Conservation (phyloP, 2,329 filamentous ascomycete genomes). For the Fusarium coicis region DNA sequence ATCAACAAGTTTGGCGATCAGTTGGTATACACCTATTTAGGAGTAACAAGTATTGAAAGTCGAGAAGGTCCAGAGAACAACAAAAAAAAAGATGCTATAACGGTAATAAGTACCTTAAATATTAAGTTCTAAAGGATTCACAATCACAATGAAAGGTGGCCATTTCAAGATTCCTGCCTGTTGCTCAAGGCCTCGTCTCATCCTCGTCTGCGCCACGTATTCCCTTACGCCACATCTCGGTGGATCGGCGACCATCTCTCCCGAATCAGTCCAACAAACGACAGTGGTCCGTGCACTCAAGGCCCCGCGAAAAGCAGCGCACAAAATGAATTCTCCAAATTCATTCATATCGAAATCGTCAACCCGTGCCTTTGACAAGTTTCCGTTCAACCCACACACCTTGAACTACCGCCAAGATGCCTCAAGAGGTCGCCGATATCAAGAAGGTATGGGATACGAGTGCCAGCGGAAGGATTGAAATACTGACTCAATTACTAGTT, state of each 20-base stretch:
- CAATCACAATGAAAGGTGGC: slow-evolving; percentile 38
- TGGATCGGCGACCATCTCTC: slow-evolving; percentile 38
- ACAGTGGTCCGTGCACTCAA: slow-evolving; percentile 41
- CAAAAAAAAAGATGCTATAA: background rate
- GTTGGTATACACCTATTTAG: background rate
- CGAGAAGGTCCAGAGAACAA: background rate
- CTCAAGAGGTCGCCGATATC: slow-evolving; percentile 97
- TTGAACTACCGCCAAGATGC: slow-evolving; percentile 80
- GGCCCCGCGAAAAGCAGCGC: slow-evolving; percentile 46
- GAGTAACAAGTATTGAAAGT: background rate
- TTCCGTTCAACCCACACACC: slow-evolving; percentile 42
- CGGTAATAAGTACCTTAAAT: background rate
- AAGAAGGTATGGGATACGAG: slow-evolving; percentile 73
- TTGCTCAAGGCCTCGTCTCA: slow-evolving; percentile 1
- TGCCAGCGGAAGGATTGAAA: background rate
- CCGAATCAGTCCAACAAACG: slow-evolving; percentile 17
- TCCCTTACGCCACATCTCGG: slow-evolving; percentile 26
- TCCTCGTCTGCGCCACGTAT: slow-evolving; percentile 30
- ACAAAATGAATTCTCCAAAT: slow-evolving; percentile 50
- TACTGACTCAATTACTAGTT: slow-evolving; percentile 72
- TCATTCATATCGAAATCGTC: slow-evolving; percentile 43
- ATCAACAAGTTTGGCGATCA: background rate
- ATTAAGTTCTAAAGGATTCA: background rate
- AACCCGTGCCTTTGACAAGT: slow-evolving; percentile 42
- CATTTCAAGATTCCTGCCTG: slow-evolving; percentile 14